phyloP scores from a whole-genome alignment of 2,329 filamentous ascomycete species.

The Penicillium polonicum region DNA sequence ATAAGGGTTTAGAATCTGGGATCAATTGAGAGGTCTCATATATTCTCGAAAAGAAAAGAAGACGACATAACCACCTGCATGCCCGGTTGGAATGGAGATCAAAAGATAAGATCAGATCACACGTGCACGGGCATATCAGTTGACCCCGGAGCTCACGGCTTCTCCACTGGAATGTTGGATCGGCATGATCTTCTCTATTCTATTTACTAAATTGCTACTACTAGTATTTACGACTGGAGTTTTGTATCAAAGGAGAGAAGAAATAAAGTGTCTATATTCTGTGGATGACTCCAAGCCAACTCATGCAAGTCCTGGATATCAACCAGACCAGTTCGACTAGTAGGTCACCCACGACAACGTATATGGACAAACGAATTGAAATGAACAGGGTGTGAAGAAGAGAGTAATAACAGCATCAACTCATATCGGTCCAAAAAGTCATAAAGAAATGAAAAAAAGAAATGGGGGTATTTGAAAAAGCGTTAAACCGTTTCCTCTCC shows the following conservation, averaged over 20 bases:
- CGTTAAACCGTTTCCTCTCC: slow-evolving; percentile 26
- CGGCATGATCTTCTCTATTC: slow-evolving; percentile 19
- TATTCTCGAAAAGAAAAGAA: background rate
- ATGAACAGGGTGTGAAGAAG: slow-evolving; percentile 20
- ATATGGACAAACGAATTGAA: slow-evolving; percentile 27
- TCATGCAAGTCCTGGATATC: background rate
- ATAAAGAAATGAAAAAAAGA: slow-evolving; percentile 17
- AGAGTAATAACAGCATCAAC: slow-evolving; percentile 31
- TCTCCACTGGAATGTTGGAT: slow-evolving; percentile 24
- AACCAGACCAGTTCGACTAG: background rate
- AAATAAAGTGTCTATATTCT: slow-evolving; percentile 15
- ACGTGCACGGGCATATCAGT: slow-evolving; percentile 25
- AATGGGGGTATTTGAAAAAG: slow-evolving; percentile 34
- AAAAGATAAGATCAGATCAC: slow-evolving; percentile 26
- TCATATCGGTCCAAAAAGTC: slow-evolving; percentile 33
- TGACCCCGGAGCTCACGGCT: slow-evolving; percentile 19
- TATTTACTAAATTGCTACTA: background rate
- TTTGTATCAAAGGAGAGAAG: background rate
- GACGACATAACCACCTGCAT: background rate
- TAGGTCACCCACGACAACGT: slow-evolving; percentile 11
- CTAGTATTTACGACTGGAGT: background rate
- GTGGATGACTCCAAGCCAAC: background rate
- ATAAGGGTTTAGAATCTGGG: background rate
- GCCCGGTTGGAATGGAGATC: background rate
- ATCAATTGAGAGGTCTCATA: background rate